phyloP scores from a whole-genome alignment of 768 basidiomycete genomes.

The Lactarius sanguifluus region DNA sequence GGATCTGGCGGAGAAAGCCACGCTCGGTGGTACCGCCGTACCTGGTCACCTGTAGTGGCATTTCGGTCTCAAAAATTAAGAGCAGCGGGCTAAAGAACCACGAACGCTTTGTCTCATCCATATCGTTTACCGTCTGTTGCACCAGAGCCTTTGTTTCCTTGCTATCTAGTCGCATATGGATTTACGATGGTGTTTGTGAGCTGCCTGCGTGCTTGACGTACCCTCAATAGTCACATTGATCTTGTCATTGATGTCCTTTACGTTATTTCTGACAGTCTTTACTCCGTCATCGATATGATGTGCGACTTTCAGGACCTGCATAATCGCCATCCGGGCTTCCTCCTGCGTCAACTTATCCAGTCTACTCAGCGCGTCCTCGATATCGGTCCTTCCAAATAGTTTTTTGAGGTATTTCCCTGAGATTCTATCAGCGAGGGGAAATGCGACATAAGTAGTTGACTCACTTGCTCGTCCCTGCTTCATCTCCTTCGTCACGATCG shows the following conservation, averaged over 20 bases:
- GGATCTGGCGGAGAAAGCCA: slow-evolving; percentile 1
- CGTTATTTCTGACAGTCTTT: neutral
- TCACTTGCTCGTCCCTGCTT: slow-evolving; percentile 1
- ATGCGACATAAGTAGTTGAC: neutral
- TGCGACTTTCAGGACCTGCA: neutral
- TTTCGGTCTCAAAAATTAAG: neutral
- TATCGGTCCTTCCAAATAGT: neutral
- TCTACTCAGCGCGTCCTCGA: neutral
- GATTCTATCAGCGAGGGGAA: neutral
- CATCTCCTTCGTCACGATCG: neutral
- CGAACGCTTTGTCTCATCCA: neutral
- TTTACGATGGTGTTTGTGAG: neutral
- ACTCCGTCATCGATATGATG: neutral
- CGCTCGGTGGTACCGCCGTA: neutral
- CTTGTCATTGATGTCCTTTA: neutral
- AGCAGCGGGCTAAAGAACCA: neutral
- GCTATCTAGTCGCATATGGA: neutral
- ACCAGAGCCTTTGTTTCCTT: neutral
- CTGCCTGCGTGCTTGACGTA: neutral
- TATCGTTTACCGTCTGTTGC: neutral
- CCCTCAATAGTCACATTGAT: neutral
- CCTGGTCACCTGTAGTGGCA: neutral
- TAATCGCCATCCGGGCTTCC: neutral
- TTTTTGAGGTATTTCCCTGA: neutral
- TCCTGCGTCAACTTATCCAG: slow-evolving; percentile 2